These are phyloP conservation scores for Przewalskia tangutica DNA, from an alignment of 257 asterid species.

Conservation along the genomic window DNA sequence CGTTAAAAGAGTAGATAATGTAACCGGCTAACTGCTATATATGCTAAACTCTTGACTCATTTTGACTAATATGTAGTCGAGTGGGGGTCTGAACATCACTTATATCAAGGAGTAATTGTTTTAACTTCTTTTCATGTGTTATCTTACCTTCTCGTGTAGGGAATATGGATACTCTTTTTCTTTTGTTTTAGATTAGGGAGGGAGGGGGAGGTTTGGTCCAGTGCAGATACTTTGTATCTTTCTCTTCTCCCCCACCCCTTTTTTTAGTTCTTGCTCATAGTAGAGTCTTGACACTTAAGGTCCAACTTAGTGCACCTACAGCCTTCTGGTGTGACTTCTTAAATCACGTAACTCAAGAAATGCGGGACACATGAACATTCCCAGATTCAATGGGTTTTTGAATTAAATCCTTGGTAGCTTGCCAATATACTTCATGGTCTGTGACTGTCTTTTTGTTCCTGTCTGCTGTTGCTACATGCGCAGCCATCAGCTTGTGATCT, in stretches of 20 bases:
- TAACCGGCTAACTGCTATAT: background rate
- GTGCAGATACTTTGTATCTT: background rate
- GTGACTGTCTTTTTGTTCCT: background rate
- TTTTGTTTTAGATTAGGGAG: background rate
- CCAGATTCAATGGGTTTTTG: background rate
- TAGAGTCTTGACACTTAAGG: background rate
- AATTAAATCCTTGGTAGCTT: background rate
- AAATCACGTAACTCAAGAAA: background rate
- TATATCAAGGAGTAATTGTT: background rate
- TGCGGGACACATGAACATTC: background rate
- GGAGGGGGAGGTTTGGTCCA: background rate
- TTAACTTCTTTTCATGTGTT: background rate
- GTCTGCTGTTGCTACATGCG: background rate
- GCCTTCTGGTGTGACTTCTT: background rate
- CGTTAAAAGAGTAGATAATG: background rate
- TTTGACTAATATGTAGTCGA: background rate
- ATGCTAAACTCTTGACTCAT: background rate
- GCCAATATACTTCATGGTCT: background rate
- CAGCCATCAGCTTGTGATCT: background rate
- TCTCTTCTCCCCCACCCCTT: background rate
- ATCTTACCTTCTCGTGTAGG: background rate
- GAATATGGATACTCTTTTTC: background rate
- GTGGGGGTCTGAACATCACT: background rate
- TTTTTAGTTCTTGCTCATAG: background rate
- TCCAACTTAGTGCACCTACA: background rate